These are phyloP conservation scores for Acacia confusa DNA, from an alignment of 306 rosid species.

Conservation along the genomic window DNA sequence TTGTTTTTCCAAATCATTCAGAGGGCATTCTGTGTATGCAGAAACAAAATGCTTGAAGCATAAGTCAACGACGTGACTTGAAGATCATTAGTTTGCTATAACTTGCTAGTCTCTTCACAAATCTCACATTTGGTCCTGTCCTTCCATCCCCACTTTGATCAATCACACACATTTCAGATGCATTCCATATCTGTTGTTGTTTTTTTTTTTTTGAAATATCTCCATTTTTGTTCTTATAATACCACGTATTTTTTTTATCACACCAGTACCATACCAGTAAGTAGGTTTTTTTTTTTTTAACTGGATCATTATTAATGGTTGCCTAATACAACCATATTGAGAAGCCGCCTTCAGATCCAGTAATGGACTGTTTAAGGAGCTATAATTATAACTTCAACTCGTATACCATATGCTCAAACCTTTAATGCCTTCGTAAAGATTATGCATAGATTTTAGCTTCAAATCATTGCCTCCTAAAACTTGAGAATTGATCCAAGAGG, in stretches of 20 bases:
- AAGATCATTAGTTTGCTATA: constrained; percentile 39
- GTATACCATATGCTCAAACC: not conserved
- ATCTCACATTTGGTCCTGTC: not conserved
- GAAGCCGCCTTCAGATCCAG: not conserved
- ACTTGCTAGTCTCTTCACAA: constrained; percentile 36
- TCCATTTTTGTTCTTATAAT: not conserved
- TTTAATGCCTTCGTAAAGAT: constrained; percentile 14
- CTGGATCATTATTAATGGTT: not conserved
- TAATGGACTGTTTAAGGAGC: not conserved
- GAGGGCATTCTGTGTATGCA: constrained; percentile 26
- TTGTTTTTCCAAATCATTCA: not conserved
- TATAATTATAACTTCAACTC: not conserved
- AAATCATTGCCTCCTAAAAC: not conserved
- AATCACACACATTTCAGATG: constrained; percentile 8
- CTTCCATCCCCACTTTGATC: constrained; percentile 29
- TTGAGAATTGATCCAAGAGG: constrained; percentile 17
- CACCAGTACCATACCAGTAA: not conserved
- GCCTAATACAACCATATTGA: not conserved
- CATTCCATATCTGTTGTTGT: not conserved
- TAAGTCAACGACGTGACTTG: constrained; percentile 23
- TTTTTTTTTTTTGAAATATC: not conserved
- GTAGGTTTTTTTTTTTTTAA: not conserved
- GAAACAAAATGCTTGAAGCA: constrained; percentile 23
- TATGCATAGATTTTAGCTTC: not conserved
- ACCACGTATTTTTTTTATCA: not conserved